phyloP scores from a whole-genome alignment of 2,329 filamentous ascomycete genomes.

The Bipolaris cookei region DNA sequence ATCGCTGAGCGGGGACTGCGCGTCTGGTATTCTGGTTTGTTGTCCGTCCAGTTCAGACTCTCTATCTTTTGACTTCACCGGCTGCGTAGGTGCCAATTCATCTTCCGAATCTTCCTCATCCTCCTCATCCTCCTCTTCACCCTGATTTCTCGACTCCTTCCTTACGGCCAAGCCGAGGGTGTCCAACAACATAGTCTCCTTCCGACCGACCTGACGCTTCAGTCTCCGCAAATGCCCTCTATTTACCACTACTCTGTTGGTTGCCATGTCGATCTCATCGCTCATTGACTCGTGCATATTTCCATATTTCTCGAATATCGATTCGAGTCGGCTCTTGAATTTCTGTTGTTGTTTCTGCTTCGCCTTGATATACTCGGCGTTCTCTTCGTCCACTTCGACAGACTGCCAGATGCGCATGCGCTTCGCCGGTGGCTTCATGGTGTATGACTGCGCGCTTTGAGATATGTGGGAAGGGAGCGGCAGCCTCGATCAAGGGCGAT shows the following conservation, averaged over 20 bases:
- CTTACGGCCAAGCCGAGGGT: constrained; percentile 37
- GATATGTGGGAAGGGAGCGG: constrained; percentile 2
- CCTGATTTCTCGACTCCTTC: constrained; percentile 46
- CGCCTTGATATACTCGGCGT: constrained; percentile 47
- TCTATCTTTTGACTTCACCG: constrained; percentile 12
- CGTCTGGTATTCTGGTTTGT: not conserved
- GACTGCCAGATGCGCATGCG: constrained; percentile 60
- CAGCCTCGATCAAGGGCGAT: constrained; percentile 1
- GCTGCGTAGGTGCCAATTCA: constrained; percentile 39
- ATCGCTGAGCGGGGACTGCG: not conserved
- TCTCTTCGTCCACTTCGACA: constrained; percentile 43
- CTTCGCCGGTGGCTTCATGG: constrained; percentile 67
- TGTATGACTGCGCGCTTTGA: not conserved
- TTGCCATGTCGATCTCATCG: constrained; percentile 87
- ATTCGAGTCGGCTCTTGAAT: constrained; percentile 74
- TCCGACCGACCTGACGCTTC: constrained; percentile 34
- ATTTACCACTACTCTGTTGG: constrained; percentile 83
- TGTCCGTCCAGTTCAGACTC: not conserved
- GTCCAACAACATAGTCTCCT: constrained; percentile 31
- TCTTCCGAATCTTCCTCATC: constrained; percentile 30
- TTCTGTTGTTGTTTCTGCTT: constrained; percentile 48
- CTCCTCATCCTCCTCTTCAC: constrained; percentile 40
- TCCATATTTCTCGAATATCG: constrained; percentile 87
- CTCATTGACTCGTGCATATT: constrained; percentile 81
- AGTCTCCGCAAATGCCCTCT: constrained; percentile 82